A percentile compares a stretch with the other conserved stretches of the same genome.
Evolutionary conservation across 768 basidiomycete genomes (phyloP).

Genomic region (Baorangia bicolor): DNA sequence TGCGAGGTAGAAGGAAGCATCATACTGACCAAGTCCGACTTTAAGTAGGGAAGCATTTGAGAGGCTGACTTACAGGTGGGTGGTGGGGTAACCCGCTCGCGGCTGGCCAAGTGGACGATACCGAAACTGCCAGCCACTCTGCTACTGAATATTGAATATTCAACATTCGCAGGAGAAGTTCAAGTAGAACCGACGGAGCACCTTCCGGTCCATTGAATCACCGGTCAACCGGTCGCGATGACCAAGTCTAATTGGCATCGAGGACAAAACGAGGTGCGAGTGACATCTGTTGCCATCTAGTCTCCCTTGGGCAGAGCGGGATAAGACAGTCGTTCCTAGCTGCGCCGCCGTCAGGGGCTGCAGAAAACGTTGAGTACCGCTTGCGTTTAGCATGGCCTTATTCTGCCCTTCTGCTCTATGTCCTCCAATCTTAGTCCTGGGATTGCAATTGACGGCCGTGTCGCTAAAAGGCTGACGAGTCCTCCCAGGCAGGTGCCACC

Average conservation of each 20-base stretch:
- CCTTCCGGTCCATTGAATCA: not conserved
- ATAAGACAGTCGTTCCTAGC: too few species aligned
- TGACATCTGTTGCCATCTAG: too few species aligned
- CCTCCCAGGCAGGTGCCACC: too few species aligned
- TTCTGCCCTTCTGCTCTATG: too few species aligned
- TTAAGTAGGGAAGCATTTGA: slow-evolving; percentile 4
- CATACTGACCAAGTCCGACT: not conserved
- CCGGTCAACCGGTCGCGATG: not conserved
- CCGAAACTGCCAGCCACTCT: not conserved
- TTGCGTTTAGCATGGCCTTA: too few species aligned
- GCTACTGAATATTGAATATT: not conserved
- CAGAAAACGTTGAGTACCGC: too few species aligned
- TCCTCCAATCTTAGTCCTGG: too few species aligned
- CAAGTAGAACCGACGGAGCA: too few species aligned
- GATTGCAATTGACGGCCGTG: too few species aligned
- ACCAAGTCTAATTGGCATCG: not conserved
- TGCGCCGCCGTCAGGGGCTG: too few species aligned
- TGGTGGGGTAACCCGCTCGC: not conserved
- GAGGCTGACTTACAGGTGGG: slow-evolving; percentile 22
- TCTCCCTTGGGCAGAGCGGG: too few species aligned
- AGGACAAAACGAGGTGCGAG: not conserved
- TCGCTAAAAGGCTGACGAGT: too few species aligned
- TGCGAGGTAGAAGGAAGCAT: slow-evolving; percentile 12
- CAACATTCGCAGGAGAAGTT: not conserved
- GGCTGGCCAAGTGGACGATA: slow-evolving; percentile 8